These are phyloP conservation scores for Aspergillus coremiiformis DNA, from an alignment of 495 filamentous ascomycete genomes.

Conservation along the genomic window DNA sequence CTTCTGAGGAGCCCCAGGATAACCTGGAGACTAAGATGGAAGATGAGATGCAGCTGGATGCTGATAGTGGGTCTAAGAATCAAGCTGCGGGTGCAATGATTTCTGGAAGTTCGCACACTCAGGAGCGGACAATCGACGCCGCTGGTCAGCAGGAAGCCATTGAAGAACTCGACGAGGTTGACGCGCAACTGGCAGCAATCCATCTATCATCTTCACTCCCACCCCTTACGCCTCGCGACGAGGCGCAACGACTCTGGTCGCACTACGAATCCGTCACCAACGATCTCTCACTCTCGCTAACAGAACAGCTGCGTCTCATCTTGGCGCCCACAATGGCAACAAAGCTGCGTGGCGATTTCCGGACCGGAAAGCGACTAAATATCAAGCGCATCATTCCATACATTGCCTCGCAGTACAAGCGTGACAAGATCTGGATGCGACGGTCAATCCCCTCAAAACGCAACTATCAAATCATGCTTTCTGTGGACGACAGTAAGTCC, in stretches of 20 bases:
- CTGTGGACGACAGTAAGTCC: slow-evolving; percentile 88
- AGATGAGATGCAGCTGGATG: slow-evolving; percentile 44
- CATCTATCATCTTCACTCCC: slow-evolving; percentile 50
- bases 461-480: slow-evolving; percentile 92
- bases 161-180: slow-evolving; percentile 62
- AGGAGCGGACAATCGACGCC: slow-evolving; percentile 24
- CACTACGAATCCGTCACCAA: slow-evolving; percentile 77
- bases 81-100: slow-evolving; percentile 39
- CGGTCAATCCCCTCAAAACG: slow-evolving; percentile 84
- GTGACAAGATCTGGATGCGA: slow-evolving; percentile 99
- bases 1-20: slow-evolving; percentile 47
- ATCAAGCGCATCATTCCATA: slow-evolving; percentile 99
- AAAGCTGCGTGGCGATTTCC: slow-evolving; percentile 93
- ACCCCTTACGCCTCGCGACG: slow-evolving; percentile 39
- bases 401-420: slow-evolving; percentile 93
- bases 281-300: slow-evolving; percentile 75
- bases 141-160: slow-evolving; percentile 40
- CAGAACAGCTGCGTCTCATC: slow-evolving; percentile 91
- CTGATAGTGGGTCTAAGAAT: slow-evolving; percentile 27
- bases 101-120: slow-evolving; percentile 29
- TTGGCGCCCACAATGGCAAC: slow-evolving; percentile 90
- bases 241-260: slow-evolving; percentile 76
- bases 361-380: slow-evolving; percentile 95
- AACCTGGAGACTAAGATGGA: slow-evolving; percentile 41
- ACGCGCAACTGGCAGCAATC: slow-evolving; percentile 63